A percentile compares a stretch with the other conserved stretches of the same genome.
Evolutionary conservation across 495 filamentous ascomycete genomes (phyloP).

Genomic region (Beverwykella pulmonaria): DNA sequence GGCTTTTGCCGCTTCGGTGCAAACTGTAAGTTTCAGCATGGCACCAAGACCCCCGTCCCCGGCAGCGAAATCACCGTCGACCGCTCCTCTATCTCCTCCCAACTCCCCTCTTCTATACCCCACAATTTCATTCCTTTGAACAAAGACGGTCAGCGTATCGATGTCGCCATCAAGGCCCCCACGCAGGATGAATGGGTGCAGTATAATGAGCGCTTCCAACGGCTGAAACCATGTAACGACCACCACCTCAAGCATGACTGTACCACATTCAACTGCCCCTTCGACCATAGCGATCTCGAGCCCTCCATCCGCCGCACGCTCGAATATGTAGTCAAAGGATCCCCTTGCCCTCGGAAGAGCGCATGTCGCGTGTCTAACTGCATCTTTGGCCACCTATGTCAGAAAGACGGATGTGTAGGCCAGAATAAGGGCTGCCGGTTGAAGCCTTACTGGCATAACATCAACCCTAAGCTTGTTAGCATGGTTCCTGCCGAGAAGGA

Average conservation of each 20-base stretch:
- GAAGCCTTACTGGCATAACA: conserved; percentile 19
- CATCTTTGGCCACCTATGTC: conserved; percentile 40
- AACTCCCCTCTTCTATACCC: conserved; percentile 11
- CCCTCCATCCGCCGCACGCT: conserved; percentile 30
- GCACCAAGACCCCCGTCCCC: background rate
- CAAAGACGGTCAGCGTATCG: conserved; percentile 36
- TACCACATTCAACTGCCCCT: conserved; percentile 30
- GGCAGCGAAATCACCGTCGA: background rate
- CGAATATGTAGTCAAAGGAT: conserved; percentile 25
- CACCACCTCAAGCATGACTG: conserved; percentile 35
- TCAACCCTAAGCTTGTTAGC: conserved; percentile 18
- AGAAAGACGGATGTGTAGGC: conserved; percentile 33
- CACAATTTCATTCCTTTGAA: conserved; percentile 40
- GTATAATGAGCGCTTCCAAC: conserved; percentile 34
- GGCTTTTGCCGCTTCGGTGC: conserved; percentile 40
- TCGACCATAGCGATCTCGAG: conserved; percentile 35
- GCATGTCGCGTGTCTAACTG: conserved; percentile 35
- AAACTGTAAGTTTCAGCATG: conserved; percentile 36
- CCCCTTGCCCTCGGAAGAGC: conserved; percentile 35
- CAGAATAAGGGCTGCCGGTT: conserved; percentile 22
- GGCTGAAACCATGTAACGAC: conserved; percentile 41
- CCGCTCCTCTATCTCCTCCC: conserved; percentile 13
- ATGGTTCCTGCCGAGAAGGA: conserved; percentile 15
- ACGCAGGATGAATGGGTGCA: conserved; percentile 19
- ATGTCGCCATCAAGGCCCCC: conserved; percentile 26